A percentile compares a stretch with the other conserved stretches of the same genome.
phyloP scores from a whole-genome alignment of 305 asterid genomes.

The Solanum chacoense region DNA sequence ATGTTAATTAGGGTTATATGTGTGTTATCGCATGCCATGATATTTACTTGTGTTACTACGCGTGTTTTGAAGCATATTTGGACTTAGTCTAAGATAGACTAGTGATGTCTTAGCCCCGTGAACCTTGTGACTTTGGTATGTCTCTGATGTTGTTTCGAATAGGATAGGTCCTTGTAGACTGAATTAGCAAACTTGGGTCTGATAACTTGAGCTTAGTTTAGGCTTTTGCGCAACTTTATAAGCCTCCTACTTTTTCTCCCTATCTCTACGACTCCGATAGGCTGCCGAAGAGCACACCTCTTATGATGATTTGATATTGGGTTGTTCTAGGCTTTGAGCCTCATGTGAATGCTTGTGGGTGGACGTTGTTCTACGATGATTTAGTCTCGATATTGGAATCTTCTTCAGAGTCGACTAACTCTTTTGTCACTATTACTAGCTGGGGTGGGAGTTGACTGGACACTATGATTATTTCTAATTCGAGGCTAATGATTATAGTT shows the following conservation, averaged over 20 bases:
- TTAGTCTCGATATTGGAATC: neutral
- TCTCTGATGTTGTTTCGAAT: neutral
- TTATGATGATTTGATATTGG: neutral
- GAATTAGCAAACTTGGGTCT: neutral
- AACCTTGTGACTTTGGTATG: neutral
- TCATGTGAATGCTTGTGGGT: no score
- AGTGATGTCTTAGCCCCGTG: neutral
- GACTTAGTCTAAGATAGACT: no score
- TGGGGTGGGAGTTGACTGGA: neutral
- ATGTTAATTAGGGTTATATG: neutral
- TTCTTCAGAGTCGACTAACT: neutral
- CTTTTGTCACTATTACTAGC: neutral
- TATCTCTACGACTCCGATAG: neutral
- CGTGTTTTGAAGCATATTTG: neutral
- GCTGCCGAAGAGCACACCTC: neutral
- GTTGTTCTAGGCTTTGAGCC: neutral
- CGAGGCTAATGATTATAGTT: neutral
- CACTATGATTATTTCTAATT: neutral
- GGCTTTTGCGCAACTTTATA: neutral
- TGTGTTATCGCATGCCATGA: neutral
- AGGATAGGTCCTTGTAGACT: neutral
- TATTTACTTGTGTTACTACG: neutral
- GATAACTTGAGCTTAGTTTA: neutral
- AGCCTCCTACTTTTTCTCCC: neutral
- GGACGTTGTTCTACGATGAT: neutral